Conservation (phyloP, 2,329 filamentous ascomycete genomes). For the Tolypocladium sp. region DNA sequence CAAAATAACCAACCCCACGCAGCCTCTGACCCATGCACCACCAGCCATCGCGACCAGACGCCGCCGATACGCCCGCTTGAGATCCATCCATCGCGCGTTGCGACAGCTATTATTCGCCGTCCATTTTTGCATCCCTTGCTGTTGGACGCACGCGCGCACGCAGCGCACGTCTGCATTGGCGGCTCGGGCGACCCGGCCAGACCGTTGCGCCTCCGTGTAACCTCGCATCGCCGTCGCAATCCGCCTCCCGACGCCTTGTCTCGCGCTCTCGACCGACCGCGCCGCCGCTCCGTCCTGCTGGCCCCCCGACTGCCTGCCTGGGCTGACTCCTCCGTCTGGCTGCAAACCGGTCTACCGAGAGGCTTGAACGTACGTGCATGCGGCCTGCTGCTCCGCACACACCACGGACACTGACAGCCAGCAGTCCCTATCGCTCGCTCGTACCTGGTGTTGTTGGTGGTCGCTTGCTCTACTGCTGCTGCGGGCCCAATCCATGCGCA, state of each 20-base stretch:
- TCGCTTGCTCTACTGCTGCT: constrained; percentile 1
- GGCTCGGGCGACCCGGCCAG: constrained; percentile 1
- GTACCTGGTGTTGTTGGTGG: background rate
- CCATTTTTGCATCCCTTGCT: background rate
- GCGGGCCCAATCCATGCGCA: background rate
- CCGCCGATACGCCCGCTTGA: constrained; percentile 8
- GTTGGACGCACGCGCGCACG: background rate
- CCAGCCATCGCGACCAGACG: constrained; percentile 5
- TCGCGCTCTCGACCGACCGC: constrained; percentile 2
- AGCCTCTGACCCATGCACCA: constrained; percentile 5
- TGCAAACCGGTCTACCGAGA: constrained; percentile 3
- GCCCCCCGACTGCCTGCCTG: constrained; percentile 3
- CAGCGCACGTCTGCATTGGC: background rate
- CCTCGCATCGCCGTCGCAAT: constrained; percentile 7
- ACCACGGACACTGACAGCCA: background rate
- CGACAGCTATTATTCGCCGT: background rate
- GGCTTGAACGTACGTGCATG: constrained; percentile 9
- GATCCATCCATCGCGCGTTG: background rate
- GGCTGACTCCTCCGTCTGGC: constrained; percentile 2
- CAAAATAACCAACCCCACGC: constrained; percentile 4
- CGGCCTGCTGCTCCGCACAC: constrained; percentile 1
- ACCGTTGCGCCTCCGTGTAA: constrained; percentile 9
- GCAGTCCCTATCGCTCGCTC: background rate
- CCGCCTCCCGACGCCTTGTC: constrained; percentile 2
- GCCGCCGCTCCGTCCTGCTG: background rate